These are phyloP conservation scores for Talaromyces ruber DNA, from an alignment of 495 filamentous ascomycete genomes.

Conservation along the genomic window DNA sequence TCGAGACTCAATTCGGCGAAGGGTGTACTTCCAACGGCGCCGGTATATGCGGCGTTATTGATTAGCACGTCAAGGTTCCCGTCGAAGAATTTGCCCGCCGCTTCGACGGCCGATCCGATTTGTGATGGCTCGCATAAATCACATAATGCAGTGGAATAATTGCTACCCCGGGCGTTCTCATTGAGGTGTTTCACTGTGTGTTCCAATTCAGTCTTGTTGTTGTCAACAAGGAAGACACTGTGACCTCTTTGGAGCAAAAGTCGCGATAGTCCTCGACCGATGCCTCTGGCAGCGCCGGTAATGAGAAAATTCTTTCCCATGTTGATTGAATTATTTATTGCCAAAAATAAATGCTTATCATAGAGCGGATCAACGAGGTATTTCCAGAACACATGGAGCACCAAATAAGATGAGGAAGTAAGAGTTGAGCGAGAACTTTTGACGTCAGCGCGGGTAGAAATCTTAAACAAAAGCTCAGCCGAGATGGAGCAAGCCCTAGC, in stretches of 20 bases:
- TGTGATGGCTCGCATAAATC: constrained; percentile 18
- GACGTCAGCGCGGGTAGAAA: background rate
- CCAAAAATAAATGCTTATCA: background rate
- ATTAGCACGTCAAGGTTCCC: constrained; percentile 21
- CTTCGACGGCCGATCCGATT: constrained; percentile 12
- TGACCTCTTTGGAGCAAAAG: constrained; percentile 17
- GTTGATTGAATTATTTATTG: background rate
- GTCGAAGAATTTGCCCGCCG: constrained; percentile 17
- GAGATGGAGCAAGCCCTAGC: background rate
- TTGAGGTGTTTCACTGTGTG: constrained; percentile 10
- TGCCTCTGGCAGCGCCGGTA: constrained; percentile 20
- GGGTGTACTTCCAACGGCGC: constrained; percentile 14
- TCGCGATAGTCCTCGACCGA: constrained; percentile 17
- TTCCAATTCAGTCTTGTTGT: constrained; percentile 18
- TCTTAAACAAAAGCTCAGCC: too few relatives aligned
- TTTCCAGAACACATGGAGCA: background rate
- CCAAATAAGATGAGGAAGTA: background rate
- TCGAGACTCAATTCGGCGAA: constrained; percentile 18
- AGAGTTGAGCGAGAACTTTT: background rate
- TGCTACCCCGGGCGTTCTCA: background rate
- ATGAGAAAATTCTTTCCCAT: constrained; percentile 15
- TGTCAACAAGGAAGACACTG: constrained; percentile 21
- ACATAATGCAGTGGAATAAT: constrained; percentile 12
- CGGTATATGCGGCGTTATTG: constrained; percentile 14
- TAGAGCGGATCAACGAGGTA: background rate